These are phyloP conservation scores for Alternaria gaisen DNA, from an alignment of 2,329 filamentous ascomycete species.

Conservation along the genomic window DNA sequence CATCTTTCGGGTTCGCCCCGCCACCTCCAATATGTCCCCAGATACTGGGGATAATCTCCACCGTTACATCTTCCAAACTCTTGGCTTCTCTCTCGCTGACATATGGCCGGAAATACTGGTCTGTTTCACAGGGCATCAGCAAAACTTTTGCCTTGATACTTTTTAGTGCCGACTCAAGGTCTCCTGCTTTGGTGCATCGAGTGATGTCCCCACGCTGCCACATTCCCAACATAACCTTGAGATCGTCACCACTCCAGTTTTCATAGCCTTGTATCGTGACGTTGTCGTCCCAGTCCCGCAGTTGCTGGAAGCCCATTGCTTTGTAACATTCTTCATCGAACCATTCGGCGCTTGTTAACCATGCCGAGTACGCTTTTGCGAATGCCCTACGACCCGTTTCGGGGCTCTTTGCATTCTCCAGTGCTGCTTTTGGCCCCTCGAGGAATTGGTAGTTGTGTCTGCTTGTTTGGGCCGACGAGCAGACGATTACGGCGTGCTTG, in stretches of 20 bases:
- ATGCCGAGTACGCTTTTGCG: slow-evolving; percentile 51
- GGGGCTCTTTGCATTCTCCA: slow-evolving; percentile 56
- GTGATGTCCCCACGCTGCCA: slow-evolving; percentile 55
- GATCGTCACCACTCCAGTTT: slow-evolving; percentile 49
- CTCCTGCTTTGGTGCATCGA: slow-evolving; percentile 36
- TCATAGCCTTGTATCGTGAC: slow-evolving; percentile 27
- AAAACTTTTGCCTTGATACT: slow-evolving; percentile 50
- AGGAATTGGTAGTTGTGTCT: slow-evolving; percentile 65
- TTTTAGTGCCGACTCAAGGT: slow-evolving; percentile 45
- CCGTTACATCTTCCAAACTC: slow-evolving; percentile 40
- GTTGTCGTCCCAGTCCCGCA: slow-evolving; percentile 41
- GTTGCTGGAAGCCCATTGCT: slow-evolving; percentile 37
- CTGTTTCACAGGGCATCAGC: slow-evolving; percentile 53
- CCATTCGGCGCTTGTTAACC: slow-evolving; percentile 54
- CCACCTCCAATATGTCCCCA: slow-evolving; percentile 56
- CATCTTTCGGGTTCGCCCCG: slow-evolving; percentile 47
- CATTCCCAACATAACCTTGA: slow-evolving; percentile 51
- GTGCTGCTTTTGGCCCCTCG: slow-evolving; percentile 61
- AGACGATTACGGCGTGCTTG: slow-evolving; percentile 57
- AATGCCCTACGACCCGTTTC: slow-evolving; percentile 46
- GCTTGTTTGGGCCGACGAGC: slow-evolving; percentile 61
- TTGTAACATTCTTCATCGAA: slow-evolving; percentile 52
- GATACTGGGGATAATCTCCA: slow-evolving; percentile 48
- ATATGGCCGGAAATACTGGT: slow-evolving; percentile 54
- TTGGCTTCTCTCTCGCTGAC: slow-evolving; percentile 51